Conservation (phyloP, 768 basidiomycete species). For the Postia placenta region DNA sequence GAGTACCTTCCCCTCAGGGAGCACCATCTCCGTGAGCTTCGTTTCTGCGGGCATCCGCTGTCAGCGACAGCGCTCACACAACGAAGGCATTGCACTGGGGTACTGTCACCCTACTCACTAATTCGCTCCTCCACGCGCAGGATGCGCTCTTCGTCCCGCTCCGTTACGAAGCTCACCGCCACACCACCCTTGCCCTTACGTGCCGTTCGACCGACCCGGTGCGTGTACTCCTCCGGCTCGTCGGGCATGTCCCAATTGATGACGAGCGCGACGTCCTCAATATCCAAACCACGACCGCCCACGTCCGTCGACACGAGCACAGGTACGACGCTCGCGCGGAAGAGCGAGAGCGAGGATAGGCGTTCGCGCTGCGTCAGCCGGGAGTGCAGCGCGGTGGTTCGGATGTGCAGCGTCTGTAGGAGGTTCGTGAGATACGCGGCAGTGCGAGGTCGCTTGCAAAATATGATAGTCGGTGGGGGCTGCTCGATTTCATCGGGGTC, state of each 20-base stretch:
- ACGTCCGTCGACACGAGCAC: slow-evolving; percentile 95
- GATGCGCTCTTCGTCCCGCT: slow-evolving; percentile 83
- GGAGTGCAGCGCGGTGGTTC: slow-evolving; percentile 88
- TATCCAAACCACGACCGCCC: slow-evolving; percentile 91
- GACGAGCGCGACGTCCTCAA: slow-evolving; percentile 93
- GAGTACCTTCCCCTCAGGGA: slow-evolving; percentile 79
- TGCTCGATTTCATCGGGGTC: slow-evolving; percentile 54
- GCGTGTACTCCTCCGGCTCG: slow-evolving; percentile 90
- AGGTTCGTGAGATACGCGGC: slow-evolving; percentile 84
- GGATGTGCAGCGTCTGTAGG: slow-evolving; percentile 72
- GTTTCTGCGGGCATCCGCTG: slow-evolving; percentile 43
- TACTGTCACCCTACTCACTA: too few relatives aligned
- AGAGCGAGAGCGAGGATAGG: slow-evolving; percentile 75
- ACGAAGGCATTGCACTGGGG: not conserved
- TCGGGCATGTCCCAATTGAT: slow-evolving; percentile 96
- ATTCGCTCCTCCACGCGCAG: slow-evolving; percentile 81
- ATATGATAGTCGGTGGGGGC: slow-evolving; percentile 95
- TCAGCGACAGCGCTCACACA: not conserved
- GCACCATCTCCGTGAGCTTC: slow-evolving; percentile 62
- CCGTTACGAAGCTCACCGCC: slow-evolving; percentile 92
- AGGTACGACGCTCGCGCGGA: slow-evolving; percentile 81
- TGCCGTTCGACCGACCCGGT: slow-evolving; percentile 91
- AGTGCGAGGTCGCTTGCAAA: slow-evolving; percentile 78
- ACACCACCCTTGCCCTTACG: slow-evolving; percentile 86
- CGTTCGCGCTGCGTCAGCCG: slow-evolving; percentile 90